Conservation (phyloP, 108 stramenopile species). For the Nitzschia palea region DNA sequence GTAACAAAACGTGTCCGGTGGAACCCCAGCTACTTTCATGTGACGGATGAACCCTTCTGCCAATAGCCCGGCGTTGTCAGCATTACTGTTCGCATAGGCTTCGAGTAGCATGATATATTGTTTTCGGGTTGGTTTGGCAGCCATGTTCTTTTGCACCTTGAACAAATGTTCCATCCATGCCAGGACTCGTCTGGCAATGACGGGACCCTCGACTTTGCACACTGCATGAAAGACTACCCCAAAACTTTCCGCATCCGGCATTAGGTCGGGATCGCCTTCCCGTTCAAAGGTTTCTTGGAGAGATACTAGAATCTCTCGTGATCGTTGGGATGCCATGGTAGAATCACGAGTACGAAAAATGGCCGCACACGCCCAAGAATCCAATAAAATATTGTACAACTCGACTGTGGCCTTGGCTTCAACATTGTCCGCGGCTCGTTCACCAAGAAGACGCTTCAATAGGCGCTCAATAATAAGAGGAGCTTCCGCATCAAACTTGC, state of each 20-base stretch:
- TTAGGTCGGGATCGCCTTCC: neutral
- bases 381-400: constrained; percentile 40
- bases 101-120: constrained; percentile 34
- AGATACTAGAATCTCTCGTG: constrained; percentile 35
- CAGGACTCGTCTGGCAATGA: constrained; percentile 26
- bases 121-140: constrained; percentile 23
- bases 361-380: constrained; percentile 47
- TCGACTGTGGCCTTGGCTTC: constrained; percentile 19
- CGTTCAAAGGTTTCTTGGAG: constrained; percentile 38
- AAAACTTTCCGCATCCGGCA: constrained; percentile 35
- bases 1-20: constrained; percentile 48
- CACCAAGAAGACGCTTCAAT: constrained; percentile 39
- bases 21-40: constrained; percentile 32
- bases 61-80: constrained; percentile 20
- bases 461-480: constrained; percentile 41
- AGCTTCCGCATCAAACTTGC: constrained; percentile 35
- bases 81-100: constrained; percentile 34
- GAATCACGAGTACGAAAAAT: constrained; percentile 17
- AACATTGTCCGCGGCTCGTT: constrained; percentile 22
- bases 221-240: constrained; percentile 33
- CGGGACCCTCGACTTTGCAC: constrained; percentile 25
- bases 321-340: constrained; percentile 32
- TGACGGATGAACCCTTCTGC: constrained; percentile 41
- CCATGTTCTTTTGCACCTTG: constrained; percentile 22
- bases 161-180: constrained; percentile 44